Conservation (phyloP, 2,329 filamentous ascomycete genomes). For the Fusarium fracticaudum region DNA sequence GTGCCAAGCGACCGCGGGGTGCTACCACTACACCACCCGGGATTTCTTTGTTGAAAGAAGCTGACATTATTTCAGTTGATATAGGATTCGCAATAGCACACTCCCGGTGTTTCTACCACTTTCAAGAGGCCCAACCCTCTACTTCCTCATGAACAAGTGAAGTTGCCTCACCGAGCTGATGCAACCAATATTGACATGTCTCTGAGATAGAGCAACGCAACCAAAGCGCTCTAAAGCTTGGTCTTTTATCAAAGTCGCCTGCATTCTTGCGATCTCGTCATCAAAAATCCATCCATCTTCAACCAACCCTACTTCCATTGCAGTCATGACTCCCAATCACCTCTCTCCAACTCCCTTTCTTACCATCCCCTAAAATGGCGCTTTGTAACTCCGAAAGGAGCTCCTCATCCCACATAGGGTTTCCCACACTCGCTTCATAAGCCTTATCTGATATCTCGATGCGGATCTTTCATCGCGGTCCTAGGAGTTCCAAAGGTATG, state of each 20-base stretch:
- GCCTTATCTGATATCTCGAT: background rate
- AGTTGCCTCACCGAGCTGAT: background rate
- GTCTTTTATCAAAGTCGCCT: accelerated
- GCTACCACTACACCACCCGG: background rate
- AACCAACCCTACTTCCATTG: background rate
- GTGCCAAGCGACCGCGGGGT: background rate
- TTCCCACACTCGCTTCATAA: too few species aligned
- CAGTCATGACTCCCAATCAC: accelerated
- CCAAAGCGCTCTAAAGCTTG: accelerated
- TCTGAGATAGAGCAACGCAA: background rate
- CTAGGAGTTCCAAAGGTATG: too few species aligned
- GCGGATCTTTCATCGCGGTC: accelerated
- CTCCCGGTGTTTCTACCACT: accelerated
- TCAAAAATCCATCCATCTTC: background rate
- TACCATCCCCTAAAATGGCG: accelerated
- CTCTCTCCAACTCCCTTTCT: background rate
- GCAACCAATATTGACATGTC: background rate
- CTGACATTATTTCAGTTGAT: accelerated
- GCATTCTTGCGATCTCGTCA: background rate
- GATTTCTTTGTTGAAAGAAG: too few species aligned
- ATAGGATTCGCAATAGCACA: accelerated
- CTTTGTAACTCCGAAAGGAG: background rate
- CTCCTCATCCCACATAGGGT: too few species aligned
- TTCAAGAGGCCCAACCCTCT: too few species aligned
- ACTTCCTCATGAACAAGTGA: background rate